Percentiles rank a stretch among this genome's conserved stretches.
Conservation (phyloP, 2,329 filamentous ascomycete species). For the Fusarium nurragi region DNA sequence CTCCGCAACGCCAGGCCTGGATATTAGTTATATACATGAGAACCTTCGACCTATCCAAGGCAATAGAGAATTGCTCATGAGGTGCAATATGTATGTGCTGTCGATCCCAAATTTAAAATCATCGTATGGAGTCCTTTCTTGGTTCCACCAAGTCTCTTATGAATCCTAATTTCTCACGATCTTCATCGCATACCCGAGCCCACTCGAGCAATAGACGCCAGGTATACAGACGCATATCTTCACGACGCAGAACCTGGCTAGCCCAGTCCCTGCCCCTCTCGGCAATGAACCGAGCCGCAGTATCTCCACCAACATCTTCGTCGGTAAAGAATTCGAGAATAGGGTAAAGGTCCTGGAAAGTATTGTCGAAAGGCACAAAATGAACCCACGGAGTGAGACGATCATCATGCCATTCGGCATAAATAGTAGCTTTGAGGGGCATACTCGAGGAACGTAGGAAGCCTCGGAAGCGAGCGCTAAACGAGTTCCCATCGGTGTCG, state of each 20-base stretch:
- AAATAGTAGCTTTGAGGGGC: slow-evolving; percentile 77
- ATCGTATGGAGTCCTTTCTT: slow-evolving; percentile 28
- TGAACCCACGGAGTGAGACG: slow-evolving; percentile 76
- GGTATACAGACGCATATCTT: slow-evolving; percentile 74
- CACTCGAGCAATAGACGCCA: slow-evolving; percentile 69
- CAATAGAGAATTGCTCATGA: slow-evolving; percentile 7
- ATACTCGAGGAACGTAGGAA: slow-evolving; percentile 72
- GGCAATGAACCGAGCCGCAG: slow-evolving; percentile 68
- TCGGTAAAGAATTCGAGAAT: slow-evolving; percentile 73
- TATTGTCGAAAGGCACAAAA: slow-evolving; percentile 77
- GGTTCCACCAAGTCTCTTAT: slow-evolving; percentile 53
- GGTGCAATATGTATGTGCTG: slow-evolving; percentile 16
- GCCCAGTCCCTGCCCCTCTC: slow-evolving; percentile 69
- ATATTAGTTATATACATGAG: slow-evolving; percentile 38
- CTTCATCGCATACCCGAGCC: slow-evolving; percentile 60
- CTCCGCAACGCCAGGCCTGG: slow-evolving; percentile 42
- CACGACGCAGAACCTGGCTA: slow-evolving; percentile 66
- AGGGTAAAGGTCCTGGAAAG: slow-evolving; percentile 72
- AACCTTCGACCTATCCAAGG: background rate
- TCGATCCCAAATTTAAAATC: slow-evolving; percentile 4
- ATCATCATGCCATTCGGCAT: slow-evolving; percentile 79
- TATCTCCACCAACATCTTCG: slow-evolving; percentile 57
- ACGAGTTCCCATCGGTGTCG: slow-evolving; percentile 76
- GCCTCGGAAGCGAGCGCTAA: slow-evolving; percentile 69
- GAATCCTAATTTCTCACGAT: slow-evolving; percentile 55